A percentile compares a stretch with the other conserved stretches of the same genome.
These are phyloP conservation scores for Fragaria nilgerrensis DNA, from an alignment of 306 rosid genomes.

Conservation along the genomic window DNA sequence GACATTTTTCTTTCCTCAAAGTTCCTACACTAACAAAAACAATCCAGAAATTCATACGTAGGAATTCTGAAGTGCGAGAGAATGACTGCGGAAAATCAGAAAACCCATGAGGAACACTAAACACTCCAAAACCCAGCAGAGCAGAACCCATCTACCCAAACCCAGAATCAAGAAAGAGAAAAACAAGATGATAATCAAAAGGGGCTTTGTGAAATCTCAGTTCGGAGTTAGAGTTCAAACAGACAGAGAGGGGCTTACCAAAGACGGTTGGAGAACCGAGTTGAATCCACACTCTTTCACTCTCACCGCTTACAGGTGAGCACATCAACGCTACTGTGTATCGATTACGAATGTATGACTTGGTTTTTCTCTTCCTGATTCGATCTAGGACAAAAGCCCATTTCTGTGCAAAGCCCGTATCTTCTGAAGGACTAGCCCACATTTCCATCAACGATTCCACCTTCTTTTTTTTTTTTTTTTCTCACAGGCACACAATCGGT, in stretches of 20 bases:
- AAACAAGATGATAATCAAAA: neutral
- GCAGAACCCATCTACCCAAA: neutral
- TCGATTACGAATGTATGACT: no score
- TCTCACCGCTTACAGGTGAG: neutral
- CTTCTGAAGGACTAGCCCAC: neutral
- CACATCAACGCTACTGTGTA: neutral
- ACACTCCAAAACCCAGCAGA: neutral
- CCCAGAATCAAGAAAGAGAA: neutral
- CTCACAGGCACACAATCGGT: no score
- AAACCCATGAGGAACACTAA: neutral
- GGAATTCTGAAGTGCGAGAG: neutral
- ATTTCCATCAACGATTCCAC: no score
- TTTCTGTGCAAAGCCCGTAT: neutral
- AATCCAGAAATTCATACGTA: neutral
- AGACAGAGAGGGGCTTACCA: neutral
- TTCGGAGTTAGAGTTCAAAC: neutral
- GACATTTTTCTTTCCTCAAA: constrained; percentile 50
- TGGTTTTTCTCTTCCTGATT: no score
- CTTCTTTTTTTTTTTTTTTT: no score
- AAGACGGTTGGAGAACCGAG: neutral
- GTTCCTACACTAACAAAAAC: constrained; percentile 8
- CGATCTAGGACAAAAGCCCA: neutral
- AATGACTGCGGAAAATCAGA: neutral
- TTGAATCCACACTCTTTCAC: neutral
- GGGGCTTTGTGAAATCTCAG: neutral